A percentile compares a stretch with the other conserved stretches of the same genome.
Evolutionary conservation across 2,329 filamentous ascomycete species (phyloP).

Genomic region (Alternaria gaisen): DNA sequence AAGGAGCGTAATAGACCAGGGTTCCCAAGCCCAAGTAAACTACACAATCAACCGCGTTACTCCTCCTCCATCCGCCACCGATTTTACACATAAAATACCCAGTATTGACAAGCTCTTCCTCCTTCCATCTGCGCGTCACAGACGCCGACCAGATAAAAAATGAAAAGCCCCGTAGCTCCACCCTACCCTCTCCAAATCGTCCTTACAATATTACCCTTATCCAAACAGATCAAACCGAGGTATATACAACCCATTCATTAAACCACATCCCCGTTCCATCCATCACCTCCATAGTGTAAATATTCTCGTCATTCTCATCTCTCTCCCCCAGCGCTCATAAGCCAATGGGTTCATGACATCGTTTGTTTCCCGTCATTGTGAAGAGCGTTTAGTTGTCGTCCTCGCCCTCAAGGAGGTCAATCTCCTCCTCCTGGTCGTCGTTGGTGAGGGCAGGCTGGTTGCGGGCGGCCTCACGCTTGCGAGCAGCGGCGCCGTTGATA

Average conservation of each 20-base stretch:
- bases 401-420: constrained; percentile 34
- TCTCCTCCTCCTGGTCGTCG: constrained; percentile 49
- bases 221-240: background rate
- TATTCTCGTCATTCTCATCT: no score
- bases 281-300: background rate
- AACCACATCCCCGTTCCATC: background rate
- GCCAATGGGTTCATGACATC: no score
- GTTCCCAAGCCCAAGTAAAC: constrained; percentile 31
- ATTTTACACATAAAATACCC: constrained; percentile 4
- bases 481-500: constrained; percentile 21
- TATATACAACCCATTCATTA: constrained; percentile 18
- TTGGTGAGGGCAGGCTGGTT: constrained; percentile 37
- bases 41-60: constrained; percentile 18
- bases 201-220: background rate
- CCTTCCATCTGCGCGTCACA: constrained; percentile 13
- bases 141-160: constrained; percentile 6
- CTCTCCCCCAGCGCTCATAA: background rate
- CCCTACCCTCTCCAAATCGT: background rate
- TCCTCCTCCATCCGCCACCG: no score
- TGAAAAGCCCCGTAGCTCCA: background rate
- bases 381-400: constrained; percentile 14
- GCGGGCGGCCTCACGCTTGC: constrained; percentile 30
- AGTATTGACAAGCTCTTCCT: background rate
- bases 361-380: background rate
- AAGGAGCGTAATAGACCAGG: constrained; percentile 32